Conservation (phyloP, 202 grass and related monocot genomes). For the Cymbopogon flexuosus region DNA sequence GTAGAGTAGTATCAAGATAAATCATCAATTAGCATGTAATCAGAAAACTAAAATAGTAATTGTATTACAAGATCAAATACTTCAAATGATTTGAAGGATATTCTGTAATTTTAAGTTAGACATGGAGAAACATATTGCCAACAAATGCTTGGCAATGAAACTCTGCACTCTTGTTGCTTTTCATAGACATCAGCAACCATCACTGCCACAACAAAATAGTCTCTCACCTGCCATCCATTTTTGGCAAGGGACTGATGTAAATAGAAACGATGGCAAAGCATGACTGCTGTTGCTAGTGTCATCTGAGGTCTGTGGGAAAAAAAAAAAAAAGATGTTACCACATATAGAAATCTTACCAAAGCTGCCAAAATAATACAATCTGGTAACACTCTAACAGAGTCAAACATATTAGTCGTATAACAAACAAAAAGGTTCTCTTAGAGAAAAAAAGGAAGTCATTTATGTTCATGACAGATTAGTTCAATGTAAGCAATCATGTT, state of each 20-base stretch:
- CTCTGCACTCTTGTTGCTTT: neutral
- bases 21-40: slow-evolving; percentile 8
- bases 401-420: neutral
- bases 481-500: slow-evolving; percentile 7
- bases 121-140: slow-evolving; percentile 13
- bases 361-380: neutral
- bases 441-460: neutral
- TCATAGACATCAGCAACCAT: neutral
- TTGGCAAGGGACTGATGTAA: slow-evolving; percentile 74
- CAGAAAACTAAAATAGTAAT: neutral
- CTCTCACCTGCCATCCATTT: slow-evolving; percentile 85
- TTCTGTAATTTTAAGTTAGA: neutral
- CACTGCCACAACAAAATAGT: neutral
- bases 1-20: slow-evolving; percentile 7
- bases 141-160: slow-evolving; percentile 13
- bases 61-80: neutral
- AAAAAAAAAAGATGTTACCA: slow-evolving; percentile 20
- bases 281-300: slow-evolving; percentile 57
- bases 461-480: neutral
- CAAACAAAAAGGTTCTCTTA: neutral
- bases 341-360: slow-evolving; percentile 1
- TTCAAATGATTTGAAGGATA: slow-evolving; percentile 4
- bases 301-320: slow-evolving; percentile 50
- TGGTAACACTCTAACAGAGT: neutral
- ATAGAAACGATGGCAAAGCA: slow-evolving; percentile 83